Evolutionary conservation across 805 yeast genomes (phyloP).

Genomic region (Helenozyma baotianmanensis): DNA sequence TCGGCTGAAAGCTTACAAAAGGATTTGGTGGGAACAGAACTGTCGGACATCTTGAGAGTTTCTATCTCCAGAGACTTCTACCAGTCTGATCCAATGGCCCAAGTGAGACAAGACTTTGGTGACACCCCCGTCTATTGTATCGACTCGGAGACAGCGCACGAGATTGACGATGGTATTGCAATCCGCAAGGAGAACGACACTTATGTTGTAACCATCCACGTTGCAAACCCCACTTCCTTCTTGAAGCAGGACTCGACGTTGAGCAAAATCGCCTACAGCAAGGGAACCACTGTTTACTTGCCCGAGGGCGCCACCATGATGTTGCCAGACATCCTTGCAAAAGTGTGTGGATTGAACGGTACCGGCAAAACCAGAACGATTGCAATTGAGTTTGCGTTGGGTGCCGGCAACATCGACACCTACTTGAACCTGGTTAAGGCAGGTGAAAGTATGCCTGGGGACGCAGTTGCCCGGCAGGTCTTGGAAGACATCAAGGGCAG

Average conservation of each 20-base stretch:
- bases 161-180: slow-evolving; percentile 91
- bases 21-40: too few species aligned
- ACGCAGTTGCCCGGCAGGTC: slow-evolving; percentile 8
- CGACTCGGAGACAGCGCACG: slow-evolving; percentile 75
- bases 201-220: slow-evolving; percentile 58
- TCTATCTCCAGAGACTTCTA: slow-evolving; percentile 15
- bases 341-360: slow-evolving; percentile 48
- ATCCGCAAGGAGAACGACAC: slow-evolving; percentile 30
- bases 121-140: slow-evolving; percentile 69
- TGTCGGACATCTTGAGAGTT: not conserved
- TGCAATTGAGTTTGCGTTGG: slow-evolving; percentile 28
- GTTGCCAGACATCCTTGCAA: slow-evolving; percentile 59
- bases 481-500: slow-evolving; percentile 13
- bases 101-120: slow-evolving; percentile 36
- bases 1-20: not conserved
- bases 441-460: slow-evolving; percentile 1
- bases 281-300: slow-evolving; percentile 65
- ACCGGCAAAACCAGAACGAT: slow-evolving; percentile 40
- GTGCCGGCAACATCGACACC: too few species aligned
- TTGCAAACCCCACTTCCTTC: slow-evolving; percentile 84
- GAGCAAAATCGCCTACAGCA: slow-evolving; percentile 53
- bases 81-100: slow-evolving; percentile 25
- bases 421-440: not conserved
- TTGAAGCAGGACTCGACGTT: slow-evolving; percentile 39
- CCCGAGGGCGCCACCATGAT: slow-evolving; percentile 64